Base-by-base conservation (phyloP, 768 basidiomycete genomes). In the Xerocomellus amylosporus region DNA sequence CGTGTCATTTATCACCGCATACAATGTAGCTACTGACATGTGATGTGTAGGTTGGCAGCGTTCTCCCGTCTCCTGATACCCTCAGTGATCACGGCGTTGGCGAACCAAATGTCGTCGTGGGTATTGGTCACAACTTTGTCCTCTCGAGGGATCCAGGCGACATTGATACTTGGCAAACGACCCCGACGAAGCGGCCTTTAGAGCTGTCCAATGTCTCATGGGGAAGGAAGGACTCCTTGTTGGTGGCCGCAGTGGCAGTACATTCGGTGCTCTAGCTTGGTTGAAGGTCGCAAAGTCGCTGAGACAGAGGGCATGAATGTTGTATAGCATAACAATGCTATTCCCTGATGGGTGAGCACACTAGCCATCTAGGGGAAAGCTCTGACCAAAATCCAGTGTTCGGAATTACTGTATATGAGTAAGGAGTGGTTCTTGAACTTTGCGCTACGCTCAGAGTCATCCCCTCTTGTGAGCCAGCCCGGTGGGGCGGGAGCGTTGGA, bases 111-210 rank as follows among this genome's bases (percentile, higher is more conserved):
- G 68, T 85, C 47, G 85, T 98, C 20, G 97, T 98, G 69, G 97
- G 97, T n/a, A 98, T 98, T 50, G 97, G 97, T 26, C 93, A 94
- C 62, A 93, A 96, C 70, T 95, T 96, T 66, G 95, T 95, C 2
- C 79, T 98, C 38, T 84, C 86, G 36, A 88, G 87, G 45, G 75
- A 79, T 15, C 69, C 73, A 6, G 62, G 58, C 0, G 78, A 82
- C 28, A 76, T 98, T 46, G 81, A 94, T 64, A 55, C 67, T n/a
- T 93, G 91, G 97, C 70, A 93, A 57, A 98, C 98, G 79, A 86
- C 87, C 75, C 73, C 2, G 97, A 98, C 62, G 77, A 86, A 3
- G 88, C 90, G 41, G 79, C 93, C 0, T 97, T 94, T 63, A 78
- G 76, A 10, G 85, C 86, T 14, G 88, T 92, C 8, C 79, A 86